Evolutionary conservation across 1,139 yeast species (phyloP).

Genomic region (Oligophagozyma castellii): DNA sequence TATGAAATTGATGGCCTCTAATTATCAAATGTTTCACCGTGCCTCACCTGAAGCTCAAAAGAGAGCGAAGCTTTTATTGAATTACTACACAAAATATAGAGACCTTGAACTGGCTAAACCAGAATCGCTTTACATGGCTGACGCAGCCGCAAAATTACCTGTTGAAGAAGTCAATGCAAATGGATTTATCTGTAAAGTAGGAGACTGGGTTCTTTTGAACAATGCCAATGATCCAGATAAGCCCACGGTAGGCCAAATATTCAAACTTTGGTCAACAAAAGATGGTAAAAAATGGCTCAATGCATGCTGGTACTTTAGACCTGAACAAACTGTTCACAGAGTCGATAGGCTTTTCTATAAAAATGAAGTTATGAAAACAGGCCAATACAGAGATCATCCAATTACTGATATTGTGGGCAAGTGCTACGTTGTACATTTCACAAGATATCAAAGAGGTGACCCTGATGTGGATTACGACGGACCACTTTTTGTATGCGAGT

Average conservation of each 20-base stretch:
- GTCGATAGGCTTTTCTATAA: slow-evolving; percentile 78
- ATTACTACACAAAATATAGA: slow-evolving; percentile 44
- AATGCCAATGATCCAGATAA: slow-evolving; percentile 79
- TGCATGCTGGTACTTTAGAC: slow-evolving; percentile 95
- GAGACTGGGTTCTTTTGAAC: slow-evolving; percentile 85
- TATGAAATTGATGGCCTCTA: slow-evolving; percentile 58
- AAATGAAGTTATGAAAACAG: slow-evolving; percentile 92
- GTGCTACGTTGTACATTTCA: slow-evolving; percentile 87
- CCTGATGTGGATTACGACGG: slow-evolving; percentile 71
- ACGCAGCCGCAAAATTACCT: slow-evolving; percentile 62
- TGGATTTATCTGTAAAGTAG: slow-evolving; percentile 67
- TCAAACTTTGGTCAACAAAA: slow-evolving; percentile 72
- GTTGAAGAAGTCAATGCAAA: slow-evolving; percentile 60
- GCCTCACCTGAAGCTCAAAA: slow-evolving; percentile 40
- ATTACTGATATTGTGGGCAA: slow-evolving; percentile 84
- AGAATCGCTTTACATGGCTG: slow-evolving; percentile 63
- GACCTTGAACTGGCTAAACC: slow-evolving; percentile 67
- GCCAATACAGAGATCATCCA: slow-evolving; percentile 89
- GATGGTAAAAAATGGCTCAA: slow-evolving; percentile 84
- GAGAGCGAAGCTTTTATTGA: slow-evolving; percentile 50
- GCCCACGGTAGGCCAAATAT: slow-evolving; percentile 89
- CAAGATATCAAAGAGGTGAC: slow-evolving; percentile 89
- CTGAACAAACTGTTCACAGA: slow-evolving; percentile 94
- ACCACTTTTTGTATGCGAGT: slow-evolving; percentile 88
- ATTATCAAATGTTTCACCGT: slow-evolving; percentile 55